Evolutionary conservation across 306 rosid genomes (phyloP), one percentile per base, ranked within the genome.

Genomic region (Argentina anserina): DNA sequence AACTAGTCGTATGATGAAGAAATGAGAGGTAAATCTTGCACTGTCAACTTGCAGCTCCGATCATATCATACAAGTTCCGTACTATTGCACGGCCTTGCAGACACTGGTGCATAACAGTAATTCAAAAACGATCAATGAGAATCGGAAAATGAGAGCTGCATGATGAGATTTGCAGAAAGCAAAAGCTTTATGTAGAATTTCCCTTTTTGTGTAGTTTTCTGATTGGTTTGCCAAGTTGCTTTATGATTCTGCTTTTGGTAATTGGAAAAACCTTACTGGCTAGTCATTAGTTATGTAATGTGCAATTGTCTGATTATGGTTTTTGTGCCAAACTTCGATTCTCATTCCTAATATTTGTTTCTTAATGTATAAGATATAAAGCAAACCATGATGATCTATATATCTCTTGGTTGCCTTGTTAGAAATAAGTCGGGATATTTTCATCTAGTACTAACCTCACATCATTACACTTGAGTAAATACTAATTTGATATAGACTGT

Each of bases 21-120:
- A 71, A 70, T 41, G 74, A 75, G 71, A 67, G 56, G 64, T 50
- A 63, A 76, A 49, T 56, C 79, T 64, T 43, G 56, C 58, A 73
- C 72, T 73, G 70, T 45, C 67, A 67, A 41, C 41, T 72, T 82
- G 82, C 79, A 84, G 77, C 82, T 84, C 80, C 79, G 72, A 78
- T 81, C 83, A 61, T 76, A 74, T 83, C 79, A 73, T 58, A 10
- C 3, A 29, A 58, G 77, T 59, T 20, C 76, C 66, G 63, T 58
- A 28, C 37, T 28, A 12, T 40, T 17, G 5, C 10, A 60, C 13
- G 41, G 40, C 37, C 28, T 40, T 43, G 62, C 25, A 42, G 31
- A 40, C 42, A 12, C n/a, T 72, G 58, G 76, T 42, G 68, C 29
- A 23, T 31, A 69, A 75, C 71, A 25, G 65, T 21, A 69, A 63